A percentile compares a stretch with the other conserved stretches of the same genome.
Evolutionary conservation across 2,329 filamentous ascomycete genomes (phyloP).

Genomic region (Aspergillus sp.): DNA sequence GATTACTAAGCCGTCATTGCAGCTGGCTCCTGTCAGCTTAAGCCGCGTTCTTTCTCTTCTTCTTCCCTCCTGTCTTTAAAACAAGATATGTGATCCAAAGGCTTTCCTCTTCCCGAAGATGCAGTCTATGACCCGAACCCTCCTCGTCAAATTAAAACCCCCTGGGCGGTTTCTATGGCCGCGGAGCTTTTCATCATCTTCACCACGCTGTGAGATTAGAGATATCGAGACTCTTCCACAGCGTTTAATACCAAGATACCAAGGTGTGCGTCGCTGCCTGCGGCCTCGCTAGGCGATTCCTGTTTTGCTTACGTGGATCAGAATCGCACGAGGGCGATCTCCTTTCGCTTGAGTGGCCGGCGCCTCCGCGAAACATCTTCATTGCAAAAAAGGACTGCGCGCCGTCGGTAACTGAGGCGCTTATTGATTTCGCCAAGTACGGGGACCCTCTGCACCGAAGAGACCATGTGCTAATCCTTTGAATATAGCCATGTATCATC

Average conservation of each 20-base stretch:
- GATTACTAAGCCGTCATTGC: too few relatives aligned
- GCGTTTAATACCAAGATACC: slow-evolving; percentile 54
- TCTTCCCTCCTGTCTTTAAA: not conserved
- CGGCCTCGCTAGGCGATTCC: too few relatives aligned
- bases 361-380: slow-evolving; percentile 58
- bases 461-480: slow-evolving; percentile 25
- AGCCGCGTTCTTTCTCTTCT: too few relatives aligned
- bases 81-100: not conserved
- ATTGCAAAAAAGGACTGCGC: slow-evolving; percentile 58
- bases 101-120: slow-evolving; percentile 8
- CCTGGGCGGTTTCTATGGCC: slow-evolving; percentile 5
- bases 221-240: slow-evolving; percentile 35
- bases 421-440: slow-evolving; percentile 49
- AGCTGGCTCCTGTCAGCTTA: not conserved
- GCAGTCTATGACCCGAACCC: slow-evolving; percentile 10
- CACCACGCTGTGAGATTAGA: slow-evolving; percentile 33
- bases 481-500: slow-evolving; percentile 59
- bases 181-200: slow-evolving; percentile 36
- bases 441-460: slow-evolving; percentile 3
- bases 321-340: slow-evolving; percentile 52
- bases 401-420: slow-evolving; percentile 44
- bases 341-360: slow-evolving; percentile 57
- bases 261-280: slow-evolving; percentile 40
- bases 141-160: slow-evolving; percentile 5
- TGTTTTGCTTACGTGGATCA: slow-evolving; percentile 16